Percentiles rank a stretch among this genome's conserved stretches.
These are phyloP conservation scores for Elongisporangium undulatum DNA, from an alignment of 352 stramenopile species.

Conservation along the genomic window DNA sequence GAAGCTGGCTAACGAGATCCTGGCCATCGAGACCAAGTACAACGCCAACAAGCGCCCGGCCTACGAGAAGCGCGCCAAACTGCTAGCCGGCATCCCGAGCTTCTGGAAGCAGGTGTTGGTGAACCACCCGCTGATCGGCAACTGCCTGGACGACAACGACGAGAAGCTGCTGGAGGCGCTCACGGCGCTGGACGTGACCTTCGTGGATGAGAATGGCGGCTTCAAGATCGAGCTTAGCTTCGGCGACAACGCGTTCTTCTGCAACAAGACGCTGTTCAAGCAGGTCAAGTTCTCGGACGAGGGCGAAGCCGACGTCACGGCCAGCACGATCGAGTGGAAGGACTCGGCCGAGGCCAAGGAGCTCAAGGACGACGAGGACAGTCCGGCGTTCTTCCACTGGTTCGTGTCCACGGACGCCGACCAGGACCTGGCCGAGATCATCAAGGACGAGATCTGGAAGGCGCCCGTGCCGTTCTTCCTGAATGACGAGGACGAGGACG, in stretches of 20 bases:
- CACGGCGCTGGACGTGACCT: slow-evolving; percentile 53
- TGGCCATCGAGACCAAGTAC: slow-evolving; percentile 76
- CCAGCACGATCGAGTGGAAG: slow-evolving; percentile 58
- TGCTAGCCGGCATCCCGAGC: slow-evolving; percentile 53
- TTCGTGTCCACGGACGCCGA: slow-evolving; percentile 47
- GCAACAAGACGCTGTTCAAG: slow-evolving; percentile 53
- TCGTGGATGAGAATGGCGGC: slow-evolving; percentile 55
- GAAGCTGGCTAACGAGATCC: slow-evolving; percentile 57
- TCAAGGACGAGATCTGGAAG: slow-evolving; percentile 83
- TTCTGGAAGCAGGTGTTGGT: slow-evolving; percentile 77
- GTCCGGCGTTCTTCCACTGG: slow-evolving; percentile 59
- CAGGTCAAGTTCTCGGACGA: slow-evolving; percentile 68
- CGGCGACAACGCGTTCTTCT: slow-evolving; percentile 66
- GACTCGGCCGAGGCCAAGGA: slow-evolving; percentile 49
- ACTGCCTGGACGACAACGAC: slow-evolving; percentile 43
- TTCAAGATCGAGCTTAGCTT: slow-evolving; percentile 78
- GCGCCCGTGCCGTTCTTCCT: slow-evolving; percentile 59
- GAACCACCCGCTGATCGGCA: slow-evolving; percentile 64
- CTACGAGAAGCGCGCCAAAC: slow-evolving; percentile 62
- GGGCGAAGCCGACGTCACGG: slow-evolving; percentile 48
- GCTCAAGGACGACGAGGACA: slow-evolving; percentile 18
- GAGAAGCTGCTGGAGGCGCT: slow-evolving; percentile 47
- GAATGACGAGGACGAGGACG: slow-evolving; percentile 34
- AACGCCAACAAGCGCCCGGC: slow-evolving; percentile 60
- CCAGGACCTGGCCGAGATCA: slow-evolving; percentile 62